These are phyloP conservation scores for Cyberlindnera lachancei DNA, from an alignment of 805 yeast species.

Conservation along the genomic window DNA sequence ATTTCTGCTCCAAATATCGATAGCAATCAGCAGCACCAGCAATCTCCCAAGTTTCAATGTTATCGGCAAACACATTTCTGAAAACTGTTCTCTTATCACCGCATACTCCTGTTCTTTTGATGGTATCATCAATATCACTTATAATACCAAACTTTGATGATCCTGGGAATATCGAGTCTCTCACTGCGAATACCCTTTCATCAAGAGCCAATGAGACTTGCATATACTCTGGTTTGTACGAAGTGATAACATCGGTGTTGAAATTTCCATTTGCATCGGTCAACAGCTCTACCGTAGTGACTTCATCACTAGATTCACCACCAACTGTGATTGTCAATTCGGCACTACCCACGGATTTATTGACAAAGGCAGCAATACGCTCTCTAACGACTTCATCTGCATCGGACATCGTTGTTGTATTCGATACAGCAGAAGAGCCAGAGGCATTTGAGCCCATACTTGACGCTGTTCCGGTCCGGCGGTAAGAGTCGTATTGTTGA, in stretches of 20 bases:
- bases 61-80: slow-evolving; percentile 66
- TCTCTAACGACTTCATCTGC: slow-evolving; percentile 48
- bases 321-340: slow-evolving; percentile 50
- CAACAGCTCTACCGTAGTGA: slow-evolving; percentile 27
- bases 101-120: slow-evolving; percentile 82
- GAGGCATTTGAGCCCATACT: slow-evolving; percentile 2
- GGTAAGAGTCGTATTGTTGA: slow-evolving; percentile 1
- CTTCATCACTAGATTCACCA: slow-evolving; percentile 32
- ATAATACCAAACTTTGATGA: slow-evolving; percentile 60
- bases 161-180: slow-evolving; percentile 37
- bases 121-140: slow-evolving; percentile 92
- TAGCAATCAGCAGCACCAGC: slow-evolving; percentile 75
- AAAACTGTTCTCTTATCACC: slow-evolving; percentile 82
- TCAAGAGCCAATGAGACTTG: slow-evolving; percentile 43
- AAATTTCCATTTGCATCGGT: slow-evolving; percentile 71
- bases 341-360: slow-evolving; percentile 54
- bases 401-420: slow-evolving; percentile 11
- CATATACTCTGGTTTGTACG: slow-evolving; percentile 53
- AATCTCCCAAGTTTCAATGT: slow-evolving; percentile 59
- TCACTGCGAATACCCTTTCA: slow-evolving; percentile 39
- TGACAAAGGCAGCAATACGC: slow-evolving; percentile 63
- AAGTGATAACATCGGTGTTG: slow-evolving; percentile 41
- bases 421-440: slow-evolving; percentile 3
- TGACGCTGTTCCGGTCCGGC: slow-evolving; percentile 8
- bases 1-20: slow-evolving; percentile 34